Conservation (phyloP, 2,329 filamentous ascomycete species). For the Fusarium sp. region DNA sequence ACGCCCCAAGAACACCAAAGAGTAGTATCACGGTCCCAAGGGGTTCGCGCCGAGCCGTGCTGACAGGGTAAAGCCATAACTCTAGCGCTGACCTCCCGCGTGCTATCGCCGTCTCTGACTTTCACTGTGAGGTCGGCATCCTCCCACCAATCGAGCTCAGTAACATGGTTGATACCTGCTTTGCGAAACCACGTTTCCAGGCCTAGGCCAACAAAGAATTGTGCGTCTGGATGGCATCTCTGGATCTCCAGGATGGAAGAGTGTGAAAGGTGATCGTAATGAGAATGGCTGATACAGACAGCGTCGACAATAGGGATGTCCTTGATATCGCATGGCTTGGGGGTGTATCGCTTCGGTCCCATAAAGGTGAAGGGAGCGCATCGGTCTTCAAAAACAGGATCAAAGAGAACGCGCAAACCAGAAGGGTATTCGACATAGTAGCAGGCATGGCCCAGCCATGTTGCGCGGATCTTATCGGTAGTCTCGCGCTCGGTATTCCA, state of each 20-base stretch:
- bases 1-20: slow-evolving; percentile 93
- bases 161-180: slow-evolving; percentile 79
- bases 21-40: slow-evolving; percentile 79
- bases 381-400: slow-evolving; percentile 90
- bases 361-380: slow-evolving; percentile 81
- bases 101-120: slow-evolving; percentile 49
- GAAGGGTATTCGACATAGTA: slow-evolving; percentile 91
- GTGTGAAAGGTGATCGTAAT: slow-evolving; percentile 92
- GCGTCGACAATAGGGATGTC: slow-evolving; percentile 84
- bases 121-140: slow-evolving; percentile 77
- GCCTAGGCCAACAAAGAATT: slow-evolving; percentile 90
- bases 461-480: slow-evolving; percentile 76
- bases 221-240: slow-evolving; percentile 78
- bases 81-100: slow-evolving; percentile 71
- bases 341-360: slow-evolving; percentile 83
- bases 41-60: slow-evolving; percentile 78
- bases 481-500: slow-evolving; percentile 74
- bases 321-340: slow-evolving; percentile 78
- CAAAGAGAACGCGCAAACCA: slow-evolving; percentile 89
- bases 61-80: slow-evolving; percentile 86
- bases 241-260: slow-evolving; percentile 79
- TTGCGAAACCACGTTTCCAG: slow-evolving; percentile 85
- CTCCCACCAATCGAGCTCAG: slow-evolving; percentile 97
- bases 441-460: slow-evolving; percentile 96
- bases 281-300: slow-evolving; percentile 87